Conservation (phyloP, 2,329 filamentous ascomycete genomes). For the Exophiala xenobiotica region DNA sequence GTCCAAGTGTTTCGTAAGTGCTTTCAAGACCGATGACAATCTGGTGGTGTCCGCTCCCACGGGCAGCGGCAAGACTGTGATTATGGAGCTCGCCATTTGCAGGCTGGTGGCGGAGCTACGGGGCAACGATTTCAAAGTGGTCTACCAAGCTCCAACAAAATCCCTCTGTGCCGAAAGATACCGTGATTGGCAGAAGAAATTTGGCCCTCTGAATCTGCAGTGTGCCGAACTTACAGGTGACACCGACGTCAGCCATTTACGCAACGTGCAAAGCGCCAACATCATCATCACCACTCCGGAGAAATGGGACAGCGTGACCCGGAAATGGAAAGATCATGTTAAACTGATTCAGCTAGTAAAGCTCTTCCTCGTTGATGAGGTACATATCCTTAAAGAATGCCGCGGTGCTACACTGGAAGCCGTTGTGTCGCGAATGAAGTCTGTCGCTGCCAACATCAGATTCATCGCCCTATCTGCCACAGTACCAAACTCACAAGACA, state of each 20-base stretch:
- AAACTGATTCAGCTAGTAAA: slow-evolving; percentile 73
- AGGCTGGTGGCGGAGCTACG: slow-evolving; percentile 59
- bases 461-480: slow-evolving; percentile 83
- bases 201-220: slow-evolving; percentile 63
- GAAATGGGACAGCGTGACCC: slow-evolving; percentile 87
- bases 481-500: slow-evolving; percentile 76
- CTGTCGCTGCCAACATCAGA: slow-evolving; percentile 69
- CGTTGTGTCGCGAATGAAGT: slow-evolving; percentile 85
- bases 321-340: slow-evolving; percentile 80
- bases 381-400: slow-evolving; percentile 78
- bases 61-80: slow-evolving; percentile 79
- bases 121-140: slow-evolving; percentile 69
- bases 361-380: slow-evolving; percentile 81
- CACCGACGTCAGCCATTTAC: slow-evolving; percentile 66
- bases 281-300: slow-evolving; percentile 88
- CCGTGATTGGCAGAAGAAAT: slow-evolving; percentile 75
- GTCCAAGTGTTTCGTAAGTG: slow-evolving; percentile 69
- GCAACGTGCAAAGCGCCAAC: slow-evolving; percentile 68
- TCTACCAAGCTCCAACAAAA: slow-evolving; percentile 84
- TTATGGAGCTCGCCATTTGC: slow-evolving; percentile 81
- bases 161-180: slow-evolving; percentile 75
- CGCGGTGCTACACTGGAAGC: slow-evolving; percentile 79
- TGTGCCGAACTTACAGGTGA: slow-evolving; percentile 82
- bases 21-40: slow-evolving; percentile 70
- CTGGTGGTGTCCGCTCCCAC: slow-evolving; percentile 79